Conservation (phyloP, 805 yeast genomes). For the Saturnispora galanensis region DNA sequence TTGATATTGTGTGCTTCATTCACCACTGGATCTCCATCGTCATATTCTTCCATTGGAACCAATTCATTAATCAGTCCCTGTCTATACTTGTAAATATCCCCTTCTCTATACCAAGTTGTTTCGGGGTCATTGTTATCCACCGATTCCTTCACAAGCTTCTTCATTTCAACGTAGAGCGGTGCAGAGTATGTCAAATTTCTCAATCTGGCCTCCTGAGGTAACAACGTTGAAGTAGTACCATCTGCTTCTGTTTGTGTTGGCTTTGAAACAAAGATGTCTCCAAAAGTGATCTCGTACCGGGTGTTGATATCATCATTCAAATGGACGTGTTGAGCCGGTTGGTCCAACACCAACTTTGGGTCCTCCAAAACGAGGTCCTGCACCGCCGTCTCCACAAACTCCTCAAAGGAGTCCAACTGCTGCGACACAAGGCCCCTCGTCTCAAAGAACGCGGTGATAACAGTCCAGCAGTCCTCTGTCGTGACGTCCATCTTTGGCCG, state of each 20-base stretch:
- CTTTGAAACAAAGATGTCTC: slow-evolving; percentile 89
- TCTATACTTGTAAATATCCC: slow-evolving; percentile 34
- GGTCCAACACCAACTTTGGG: slow-evolving; percentile 86
- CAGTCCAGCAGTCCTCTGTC: slow-evolving; percentile 99
- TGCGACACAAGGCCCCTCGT: slow-evolving; percentile 96
- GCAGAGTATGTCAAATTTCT: slow-evolving; percentile 95
- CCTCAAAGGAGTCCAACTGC: slow-evolving; percentile 96
- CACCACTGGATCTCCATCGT: slow-evolving; percentile 55
- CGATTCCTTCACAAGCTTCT: slow-evolving; percentile 77
- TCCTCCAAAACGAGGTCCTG: slow-evolving; percentile 97
- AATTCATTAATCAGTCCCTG: slow-evolving; percentile 22
- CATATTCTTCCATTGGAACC: slow-evolving; percentile 33
- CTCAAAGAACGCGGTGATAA: slow-evolving; percentile 89
- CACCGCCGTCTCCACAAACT: slow-evolving; percentile 90
- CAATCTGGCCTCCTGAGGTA: slow-evolving; percentile 96
- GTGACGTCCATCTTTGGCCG: slow-evolving; percentile 40
- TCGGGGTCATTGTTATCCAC: slow-evolving; percentile 54
- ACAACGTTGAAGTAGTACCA: slow-evolving; percentile 98
- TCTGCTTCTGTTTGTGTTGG: slow-evolving; percentile 99
- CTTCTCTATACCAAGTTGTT: slow-evolving; percentile 50
- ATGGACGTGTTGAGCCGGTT: slow-evolving; percentile 94
- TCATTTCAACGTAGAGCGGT: slow-evolving; percentile 92
- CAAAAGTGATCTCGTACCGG: slow-evolving; percentile 94
- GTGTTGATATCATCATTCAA: slow-evolving; percentile 84
- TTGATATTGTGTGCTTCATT: slow-evolving; percentile 32